Evolutionary conservation across 257 asterid genomes (phyloP).

Genomic region (Buddleja alternifolia): DNA sequence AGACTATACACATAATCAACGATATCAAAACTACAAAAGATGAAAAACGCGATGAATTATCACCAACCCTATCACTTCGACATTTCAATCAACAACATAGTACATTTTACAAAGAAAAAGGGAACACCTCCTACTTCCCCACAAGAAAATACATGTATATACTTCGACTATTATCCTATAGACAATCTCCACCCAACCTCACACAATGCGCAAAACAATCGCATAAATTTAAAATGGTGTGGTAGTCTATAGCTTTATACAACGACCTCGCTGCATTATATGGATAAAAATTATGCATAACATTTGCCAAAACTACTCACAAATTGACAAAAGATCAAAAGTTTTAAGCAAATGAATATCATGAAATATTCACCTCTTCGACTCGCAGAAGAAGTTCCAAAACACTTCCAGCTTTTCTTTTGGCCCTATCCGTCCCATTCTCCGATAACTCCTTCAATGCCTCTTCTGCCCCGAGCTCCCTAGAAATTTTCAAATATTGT

Average conservation of each 20-base stretch:
- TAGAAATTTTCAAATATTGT: constrained; percentile 48
- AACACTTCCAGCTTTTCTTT: constrained; percentile 78
- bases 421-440: constrained; percentile 91
- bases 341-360: constrained; percentile 29
- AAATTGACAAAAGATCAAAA: constrained; percentile 13
- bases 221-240: not conserved
- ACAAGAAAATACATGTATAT: not conserved
- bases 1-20: too few species aligned
- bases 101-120: not conserved
- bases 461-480: constrained; percentile 86
- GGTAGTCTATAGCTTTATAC: constrained; percentile 26
- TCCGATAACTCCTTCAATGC: constrained; percentile 79
- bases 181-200: not conserved
- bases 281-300: not conserved
- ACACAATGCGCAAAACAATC: not conserved
- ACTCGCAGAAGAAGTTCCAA: constrained; percentile 74
- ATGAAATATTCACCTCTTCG: constrained; percentile 49
- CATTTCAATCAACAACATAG: not conserved
- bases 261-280: not conserved
- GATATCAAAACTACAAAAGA: too few species aligned
- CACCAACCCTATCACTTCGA: not conserved
- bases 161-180: not conserved
- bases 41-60: too few species aligned
- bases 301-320: not conserved
- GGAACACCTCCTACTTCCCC: not conserved